Evolutionary conservation across 805 yeast species (phyloP).

Genomic region (Monosporozyma aquatica): DNA sequence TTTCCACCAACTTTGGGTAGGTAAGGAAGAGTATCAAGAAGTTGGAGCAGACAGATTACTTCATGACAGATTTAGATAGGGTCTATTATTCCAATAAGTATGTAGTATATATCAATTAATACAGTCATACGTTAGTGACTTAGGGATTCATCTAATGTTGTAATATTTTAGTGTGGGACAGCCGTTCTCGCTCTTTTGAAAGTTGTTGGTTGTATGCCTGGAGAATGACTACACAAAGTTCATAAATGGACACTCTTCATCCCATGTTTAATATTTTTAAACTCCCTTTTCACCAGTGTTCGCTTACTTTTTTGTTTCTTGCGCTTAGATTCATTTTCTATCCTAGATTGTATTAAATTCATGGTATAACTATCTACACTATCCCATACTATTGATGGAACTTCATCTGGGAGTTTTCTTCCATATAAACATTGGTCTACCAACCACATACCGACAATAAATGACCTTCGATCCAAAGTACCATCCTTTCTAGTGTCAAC

Average conservation of each 20-base stretch:
- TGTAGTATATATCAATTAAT: constrained; percentile 1
- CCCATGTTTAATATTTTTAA: constrained; percentile 24
- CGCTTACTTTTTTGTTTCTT: constrained; percentile 18
- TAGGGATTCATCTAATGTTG: too few species aligned
- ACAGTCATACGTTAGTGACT: too few species aligned
- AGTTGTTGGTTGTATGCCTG: too few species aligned
- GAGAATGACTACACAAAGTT: too few species aligned
- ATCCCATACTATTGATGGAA: constrained; percentile 69
- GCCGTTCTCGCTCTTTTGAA: too few species aligned
- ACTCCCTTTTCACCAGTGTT: constrained; percentile 15
- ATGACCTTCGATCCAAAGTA: constrained; percentile 67
- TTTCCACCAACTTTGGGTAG: constrained; percentile 92
- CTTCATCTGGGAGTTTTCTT: constrained; percentile 66
- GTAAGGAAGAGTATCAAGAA: constrained; percentile 78
- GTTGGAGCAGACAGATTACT: constrained; percentile 76
- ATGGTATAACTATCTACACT: constrained; percentile 42
- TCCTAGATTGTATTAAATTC: constrained; percentile 8
- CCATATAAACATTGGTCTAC: constrained; percentile 96
- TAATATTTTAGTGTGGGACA: too few species aligned
- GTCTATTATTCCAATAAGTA: not conserved
- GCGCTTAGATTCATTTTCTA: constrained; percentile 9
- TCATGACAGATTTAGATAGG: constrained; percentile 70
- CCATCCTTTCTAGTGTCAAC: constrained; percentile 66
- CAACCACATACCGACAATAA: constrained; percentile 95
- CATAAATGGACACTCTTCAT: constrained; percentile 22